phyloP scores from a whole-genome alignment of 208 protist genomes.

The Porcisia hertigi region DNA sequence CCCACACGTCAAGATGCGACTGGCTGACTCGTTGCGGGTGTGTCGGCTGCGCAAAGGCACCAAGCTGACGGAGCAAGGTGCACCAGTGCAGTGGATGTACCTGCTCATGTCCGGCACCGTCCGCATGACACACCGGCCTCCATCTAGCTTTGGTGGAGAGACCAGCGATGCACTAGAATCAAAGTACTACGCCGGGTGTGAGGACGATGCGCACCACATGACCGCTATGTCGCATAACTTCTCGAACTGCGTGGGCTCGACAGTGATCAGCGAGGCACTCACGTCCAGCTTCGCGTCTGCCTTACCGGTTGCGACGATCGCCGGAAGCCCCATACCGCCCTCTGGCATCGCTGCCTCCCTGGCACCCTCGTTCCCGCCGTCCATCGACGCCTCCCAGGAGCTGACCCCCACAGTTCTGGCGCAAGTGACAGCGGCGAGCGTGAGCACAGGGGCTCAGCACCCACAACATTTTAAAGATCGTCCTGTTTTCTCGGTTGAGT shows the following conservation, averaged over 20 bases:
- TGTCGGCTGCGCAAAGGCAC: slow-evolving; percentile 44
- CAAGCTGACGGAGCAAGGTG: slow-evolving; percentile 43
- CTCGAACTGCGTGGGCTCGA: background rate
- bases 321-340: background rate
- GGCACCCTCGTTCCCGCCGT: background rate
- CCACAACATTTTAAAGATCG: slow-evolving; percentile 7
- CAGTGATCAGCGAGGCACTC: slow-evolving; percentile 1
- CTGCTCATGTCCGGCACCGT: slow-evolving; percentile 74
- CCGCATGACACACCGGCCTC: slow-evolving; percentile 24
- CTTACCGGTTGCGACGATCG: background rate
- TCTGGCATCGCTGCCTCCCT: background rate
- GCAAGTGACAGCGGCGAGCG: slow-evolving; percentile 11
- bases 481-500: slow-evolving; percentile 3
- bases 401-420: background rate
- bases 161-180: background rate
- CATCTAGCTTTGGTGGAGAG: background rate
- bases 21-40: slow-evolving; percentile 67
- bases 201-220: background rate
- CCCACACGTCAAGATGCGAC: slow-evolving; percentile 34
- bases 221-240: background rate
- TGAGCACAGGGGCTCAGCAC: slow-evolving; percentile 14
- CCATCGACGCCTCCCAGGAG: background rate
- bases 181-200: background rate
- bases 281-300: background rate
- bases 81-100: slow-evolving; percentile 77